A percentile compares a stretch with the other conserved stretches of the same genome.
Conservation (phyloP, 106 monocot species). For the Acanthochlamys bracteata region DNA sequence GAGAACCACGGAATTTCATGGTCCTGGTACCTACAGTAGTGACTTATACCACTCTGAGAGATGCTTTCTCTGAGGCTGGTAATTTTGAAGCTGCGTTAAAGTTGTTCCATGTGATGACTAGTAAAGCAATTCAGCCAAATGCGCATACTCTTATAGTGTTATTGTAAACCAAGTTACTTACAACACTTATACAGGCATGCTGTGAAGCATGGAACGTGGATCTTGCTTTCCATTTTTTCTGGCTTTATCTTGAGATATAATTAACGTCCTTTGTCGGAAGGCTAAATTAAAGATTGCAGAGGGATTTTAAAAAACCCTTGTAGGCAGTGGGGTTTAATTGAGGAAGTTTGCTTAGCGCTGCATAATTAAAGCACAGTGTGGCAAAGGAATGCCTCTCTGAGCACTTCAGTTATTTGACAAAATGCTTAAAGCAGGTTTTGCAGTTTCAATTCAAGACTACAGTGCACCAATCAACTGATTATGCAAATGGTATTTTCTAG, state of each 20-base stretch:
- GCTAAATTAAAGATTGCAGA: slow-evolving; percentile 32
- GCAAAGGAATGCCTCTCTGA: slow-evolving; percentile 37
- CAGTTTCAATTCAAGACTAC: slow-evolving; percentile 47
- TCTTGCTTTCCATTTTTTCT: slow-evolving; percentile 30
- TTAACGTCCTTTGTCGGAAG: slow-evolving; percentile 40
- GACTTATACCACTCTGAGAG: slow-evolving; percentile 67
- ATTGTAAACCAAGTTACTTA: slow-evolving; percentile 43
- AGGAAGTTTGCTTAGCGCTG: slow-evolving; percentile 64
- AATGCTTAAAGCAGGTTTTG: slow-evolving; percentile 43
- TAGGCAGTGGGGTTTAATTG: slow-evolving; percentile 27
- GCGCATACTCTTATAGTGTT: slow-evolving; percentile 50
- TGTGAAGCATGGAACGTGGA: slow-evolving; percentile 24
- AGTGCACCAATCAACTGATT: slow-evolving; percentile 57
- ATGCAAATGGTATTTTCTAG: slow-evolving; percentile 35
- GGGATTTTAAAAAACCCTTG: slow-evolving; percentile 23
- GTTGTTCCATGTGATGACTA: slow-evolving; percentile 54
- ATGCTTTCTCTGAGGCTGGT: slow-evolving; percentile 39
- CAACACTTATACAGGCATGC: slow-evolving; percentile 72
- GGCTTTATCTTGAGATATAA: slow-evolving; percentile 30
- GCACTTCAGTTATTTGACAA: slow-evolving; percentile 48
- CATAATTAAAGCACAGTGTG: slow-evolving; percentile 61
- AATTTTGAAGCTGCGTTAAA: slow-evolving; percentile 26
- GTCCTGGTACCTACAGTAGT: slow-evolving; percentile 44
- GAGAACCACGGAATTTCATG: slow-evolving; percentile 19
- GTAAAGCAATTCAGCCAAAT: slow-evolving; percentile 44